Base-by-base conservation (phyloP, 495 filamentous ascomycete genomes). In the Trichocladium uniseriatum region DNA sequence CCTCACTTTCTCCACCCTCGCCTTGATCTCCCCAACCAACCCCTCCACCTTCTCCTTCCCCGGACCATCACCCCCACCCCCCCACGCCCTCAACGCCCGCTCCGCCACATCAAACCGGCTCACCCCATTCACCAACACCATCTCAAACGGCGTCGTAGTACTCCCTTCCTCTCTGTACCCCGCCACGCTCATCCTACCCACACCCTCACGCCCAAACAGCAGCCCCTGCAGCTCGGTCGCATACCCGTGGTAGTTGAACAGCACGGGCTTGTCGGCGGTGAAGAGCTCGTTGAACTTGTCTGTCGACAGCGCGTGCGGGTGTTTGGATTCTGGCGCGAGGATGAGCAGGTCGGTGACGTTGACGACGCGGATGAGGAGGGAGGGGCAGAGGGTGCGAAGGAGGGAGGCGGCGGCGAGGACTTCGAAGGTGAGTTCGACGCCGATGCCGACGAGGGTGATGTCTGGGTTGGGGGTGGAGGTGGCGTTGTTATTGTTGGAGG, bases 311-410 rank as follows among this genome's bases (percentile, higher is more conserved):
- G 79, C 70, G 52, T 87, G 83, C 8, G 83, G 83, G 55, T 87
- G 83, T 1, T 57, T 40, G 2, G 75, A 76, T 50, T 81, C 74
- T 5, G 73, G 73, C 6, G 72, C 71, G 5, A 87, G 72, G 19
- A 85, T 78, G 77, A 87, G 78, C 38, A 87, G 61, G 51, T 87
- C 84, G 0, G 80, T 84, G n/a, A 87, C 82, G 51, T 87, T 87
- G 49, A 87, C 63, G 14, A 87, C 80, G 6, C 83, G 75, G 0
- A 86, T 70, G n/a, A n/a, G n/a, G n/a, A n/a, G n/a, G n/a, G n/a
- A n/a, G n/a, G 13, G 74, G 69, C 2, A 87, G 63, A 7, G 68
- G 49, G 0, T n/a, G n/a, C n/a, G n/a, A n/a, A n/a, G n/a, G n/a
- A n/a, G n/a, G n/a, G n/a, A n/a, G n/a, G n/a, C n/a, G 82, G 82